Evolutionary conservation across 2,329 filamentous ascomycete species (phyloP), one percentile per base, ranked within the genome.

Genomic region (Fusarium hostae): DNA sequence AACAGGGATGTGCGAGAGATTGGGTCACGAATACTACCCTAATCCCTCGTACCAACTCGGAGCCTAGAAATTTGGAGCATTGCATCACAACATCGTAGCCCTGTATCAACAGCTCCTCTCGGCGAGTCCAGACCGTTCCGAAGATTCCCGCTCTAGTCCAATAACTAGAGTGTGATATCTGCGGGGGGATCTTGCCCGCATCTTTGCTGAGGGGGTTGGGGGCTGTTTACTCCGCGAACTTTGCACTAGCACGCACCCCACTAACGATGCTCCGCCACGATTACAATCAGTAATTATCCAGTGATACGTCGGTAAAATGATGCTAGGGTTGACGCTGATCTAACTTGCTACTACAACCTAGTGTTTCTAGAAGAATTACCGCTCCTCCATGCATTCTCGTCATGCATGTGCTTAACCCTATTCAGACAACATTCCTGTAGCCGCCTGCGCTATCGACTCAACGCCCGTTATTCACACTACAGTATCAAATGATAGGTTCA

Each of bases 1-100:
- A n/a, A 24, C 51, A 61, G 16, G 35, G 59, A 41, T 62, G 9
- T 28, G 12, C 34, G 5, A 22, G 10, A 43, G 13, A 35, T 39
- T 44, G 28, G n/a, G 41, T 48, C 35, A 61, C 26, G 9, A 26
- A 67, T 67, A 67, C 64, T 11, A 68, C 65, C 48, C 56, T 35
- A 41, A 52, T 20, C 39, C 3, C 22, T 50, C 24, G 37, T 22
- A 22, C n/a, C 20, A 12, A 32, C 11, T 22, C 16, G 18, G 13
- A 50, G 24, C 26, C 39, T 34, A 22, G 41, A 37, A 34, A 24
- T 59, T 59, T 20, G 52, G 52, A 32, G 43, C 40, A 59, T 55
- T 55, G 48, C 63, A 68, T 68, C 63, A 63, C 16, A 20, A 20
- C 13, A 37, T 45, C 51, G 11, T 37, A n/a, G 18, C 13, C 11